Evolutionary conservation across 225 moss, liverwort and hornwort species (phyloP), one percentile per base, ranked within the genome.

Genomic region (Physcomitrium patens): DNA sequence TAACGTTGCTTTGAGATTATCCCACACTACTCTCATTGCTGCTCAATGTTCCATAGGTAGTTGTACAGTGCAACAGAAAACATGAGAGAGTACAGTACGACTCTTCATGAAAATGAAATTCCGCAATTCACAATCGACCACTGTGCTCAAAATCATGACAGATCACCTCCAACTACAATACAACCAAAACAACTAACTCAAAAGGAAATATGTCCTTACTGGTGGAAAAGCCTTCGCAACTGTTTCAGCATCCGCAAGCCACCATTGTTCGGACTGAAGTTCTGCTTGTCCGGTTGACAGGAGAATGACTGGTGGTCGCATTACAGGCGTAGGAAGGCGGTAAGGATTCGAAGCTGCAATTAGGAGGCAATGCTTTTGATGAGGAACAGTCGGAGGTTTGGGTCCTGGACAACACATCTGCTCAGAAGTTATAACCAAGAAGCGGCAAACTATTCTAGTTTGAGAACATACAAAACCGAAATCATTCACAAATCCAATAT

Each of bases 401-500:
- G 89, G 89, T 57, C 97, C 94, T 84, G 94, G 94, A 79, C 91
- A 93, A 85, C 94, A 93, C 93, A 99, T 89, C 96, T 96, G 89
- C 68, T 72, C 73, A 71, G 55, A 37, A 19, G 80, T 82, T 73
- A 75, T 70, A 64, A 82, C 67, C 58, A 76, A 66, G 51, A 58
- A 78, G 56, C 45, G 60, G 51, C 17, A 69, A 63, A 69, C 63
- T 27, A 63, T 62, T 59, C 46, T 24, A 61, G 61, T 45, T 47
- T 18, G n/a, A 75, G 63, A 57, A 24, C 24, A 24, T 42, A 1
- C 55, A 45, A 46, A 60, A 59, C 67, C 24, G 52, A 19, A 65
- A 56, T 57, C 58, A 17, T 31, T 49, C 22, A 67, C 26, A 55
- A 60, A 16, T 67, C 7, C 48, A 20, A 47, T 67, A 50, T 15